These are phyloP conservation scores for Vitis hybrid DNA, from an alignment of 177 flowering plant species.

Conservation along the genomic window DNA sequence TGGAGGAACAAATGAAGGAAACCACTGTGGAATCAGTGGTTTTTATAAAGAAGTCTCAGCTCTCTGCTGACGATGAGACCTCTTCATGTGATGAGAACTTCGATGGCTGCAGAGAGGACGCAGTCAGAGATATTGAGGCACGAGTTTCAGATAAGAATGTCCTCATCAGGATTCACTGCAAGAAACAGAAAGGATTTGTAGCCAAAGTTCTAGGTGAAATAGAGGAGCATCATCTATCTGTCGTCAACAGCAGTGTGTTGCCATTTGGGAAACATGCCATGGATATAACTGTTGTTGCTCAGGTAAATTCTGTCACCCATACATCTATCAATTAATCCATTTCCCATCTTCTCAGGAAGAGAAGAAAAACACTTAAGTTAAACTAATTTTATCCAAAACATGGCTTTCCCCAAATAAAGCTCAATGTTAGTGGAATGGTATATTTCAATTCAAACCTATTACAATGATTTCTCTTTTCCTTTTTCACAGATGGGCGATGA, in stretches of 20 bases:
- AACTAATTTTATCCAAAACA: too few relatives aligned
- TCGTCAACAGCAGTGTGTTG: slow-evolving; percentile 35
- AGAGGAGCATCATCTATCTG: slow-evolving; percentile 42
- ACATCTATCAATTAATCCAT: neutral
- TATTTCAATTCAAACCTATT: too few relatives aligned
- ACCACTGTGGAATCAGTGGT: slow-evolving; percentile 51
- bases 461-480: neutral
- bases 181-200: slow-evolving; percentile 39
- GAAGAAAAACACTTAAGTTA: too few relatives aligned
- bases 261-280: slow-evolving; percentile 46
- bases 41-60: slow-evolving; percentile 35
- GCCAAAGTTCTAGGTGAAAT: slow-evolving; percentile 35
- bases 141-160: slow-evolving; percentile 44
- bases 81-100: slow-evolving; percentile 39
- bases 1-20: slow-evolving; percentile 50
- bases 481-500: slow-evolving; percentile 21
- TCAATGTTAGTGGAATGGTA: too few relatives aligned
- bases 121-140: slow-evolving; percentile 55
- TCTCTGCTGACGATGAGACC: slow-evolving; percentile 30
- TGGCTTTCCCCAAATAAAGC: too few relatives aligned
- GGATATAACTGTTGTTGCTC: slow-evolving; percentile 52
- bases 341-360: too few relatives aligned
- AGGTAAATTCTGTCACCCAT: slow-evolving; percentile 27
- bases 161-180: slow-evolving; percentile 49
- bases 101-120: slow-evolving; percentile 16